Conservation (phyloP, 495 filamentous ascomycete genomes). For the Aspergillus ellipticus region DNA sequence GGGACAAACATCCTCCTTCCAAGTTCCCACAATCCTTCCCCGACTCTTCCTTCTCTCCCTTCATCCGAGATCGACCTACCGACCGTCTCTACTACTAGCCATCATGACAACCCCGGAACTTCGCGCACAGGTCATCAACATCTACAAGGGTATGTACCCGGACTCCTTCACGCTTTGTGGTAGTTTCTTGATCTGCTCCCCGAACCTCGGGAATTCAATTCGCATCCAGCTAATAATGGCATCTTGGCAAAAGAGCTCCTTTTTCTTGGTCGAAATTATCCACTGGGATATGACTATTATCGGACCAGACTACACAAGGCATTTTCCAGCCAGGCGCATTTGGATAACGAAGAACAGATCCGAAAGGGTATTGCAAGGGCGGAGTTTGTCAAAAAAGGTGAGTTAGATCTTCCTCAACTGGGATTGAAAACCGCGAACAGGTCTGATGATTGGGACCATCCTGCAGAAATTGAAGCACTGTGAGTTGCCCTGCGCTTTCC, state of each 20-base stretch:
- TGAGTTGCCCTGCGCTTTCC: conserved; percentile 46
- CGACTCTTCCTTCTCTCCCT: background rate
- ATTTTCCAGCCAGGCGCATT: conserved; percentile 66
- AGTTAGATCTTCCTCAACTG: conserved; percentile 10
- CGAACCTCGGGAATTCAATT: background rate
- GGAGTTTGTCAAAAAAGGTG: conserved; percentile 88
- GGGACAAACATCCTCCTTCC: background rate
- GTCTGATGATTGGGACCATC: background rate
- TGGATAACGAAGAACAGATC: conserved; percentile 73
- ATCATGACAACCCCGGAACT: conserved; percentile 55
- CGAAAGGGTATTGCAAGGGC: conserved; percentile 68
- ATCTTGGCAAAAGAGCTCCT: conserved; percentile 61
- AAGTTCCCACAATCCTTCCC: background rate
- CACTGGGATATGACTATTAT: conserved; percentile 83
- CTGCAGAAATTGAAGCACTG: conserved; percentile 82
- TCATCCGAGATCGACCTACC: background rate
- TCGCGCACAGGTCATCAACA: conserved; percentile 73
- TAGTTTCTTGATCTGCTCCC: background rate
- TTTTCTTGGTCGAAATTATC: conserved; percentile 80
- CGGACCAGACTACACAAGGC: conserved; percentile 75
- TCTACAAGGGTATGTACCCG: conserved; percentile 78
- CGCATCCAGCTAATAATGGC: background rate
- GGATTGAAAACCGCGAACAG: background rate
- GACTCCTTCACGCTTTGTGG: background rate
- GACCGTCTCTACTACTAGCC: conserved; percentile 1